A percentile compares a stretch with the other conserved stretches of the same genome.
These are phyloP conservation scores for Solanum okadae DNA, from an alignment of 257 asterid genomes.

Conservation along the genomic window DNA sequence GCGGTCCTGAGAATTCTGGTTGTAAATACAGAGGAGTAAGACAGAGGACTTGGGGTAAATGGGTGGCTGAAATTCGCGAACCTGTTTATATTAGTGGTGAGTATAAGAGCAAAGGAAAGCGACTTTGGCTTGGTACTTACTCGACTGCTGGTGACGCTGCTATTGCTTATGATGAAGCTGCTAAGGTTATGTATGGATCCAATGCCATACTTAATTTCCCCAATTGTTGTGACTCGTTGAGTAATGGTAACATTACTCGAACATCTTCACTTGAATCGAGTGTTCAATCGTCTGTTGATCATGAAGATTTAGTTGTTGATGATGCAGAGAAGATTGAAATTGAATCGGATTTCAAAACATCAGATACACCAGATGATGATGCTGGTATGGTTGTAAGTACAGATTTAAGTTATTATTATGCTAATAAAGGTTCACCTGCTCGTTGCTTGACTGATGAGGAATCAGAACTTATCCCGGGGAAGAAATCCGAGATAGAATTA, in stretches of 20 bases:
- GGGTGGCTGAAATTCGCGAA: slow-evolving; percentile 27
- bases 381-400: neutral
- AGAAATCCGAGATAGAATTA: neutral
- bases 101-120: neutral
- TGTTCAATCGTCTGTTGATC: neutral
- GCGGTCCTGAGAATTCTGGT: slow-evolving; percentile 18
- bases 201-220: slow-evolving; percentile 19
- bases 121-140: slow-evolving; percentile 20
- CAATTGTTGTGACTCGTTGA: neutral
- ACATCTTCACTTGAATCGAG: neutral
- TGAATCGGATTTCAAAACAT: neutral
- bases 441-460: neutral
- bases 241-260: too few species aligned
- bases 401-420: neutral
- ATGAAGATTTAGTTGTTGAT: too few species aligned
- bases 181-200: slow-evolving; percentile 12
- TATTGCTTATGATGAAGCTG: slow-evolving; percentile 20
- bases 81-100: neutral
- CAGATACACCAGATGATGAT: neutral
- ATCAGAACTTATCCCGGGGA: neutral
- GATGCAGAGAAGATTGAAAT: neutral
- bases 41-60: slow-evolving; percentile 27
- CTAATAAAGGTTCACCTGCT: neutral
- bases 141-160: slow-evolving; percentile 17
- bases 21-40: slow-evolving; percentile 19